These are phyloP conservation scores for Gossypium longicalyx DNA, from an alignment of 345 rosid genomes.

Conservation along the genomic window DNA sequence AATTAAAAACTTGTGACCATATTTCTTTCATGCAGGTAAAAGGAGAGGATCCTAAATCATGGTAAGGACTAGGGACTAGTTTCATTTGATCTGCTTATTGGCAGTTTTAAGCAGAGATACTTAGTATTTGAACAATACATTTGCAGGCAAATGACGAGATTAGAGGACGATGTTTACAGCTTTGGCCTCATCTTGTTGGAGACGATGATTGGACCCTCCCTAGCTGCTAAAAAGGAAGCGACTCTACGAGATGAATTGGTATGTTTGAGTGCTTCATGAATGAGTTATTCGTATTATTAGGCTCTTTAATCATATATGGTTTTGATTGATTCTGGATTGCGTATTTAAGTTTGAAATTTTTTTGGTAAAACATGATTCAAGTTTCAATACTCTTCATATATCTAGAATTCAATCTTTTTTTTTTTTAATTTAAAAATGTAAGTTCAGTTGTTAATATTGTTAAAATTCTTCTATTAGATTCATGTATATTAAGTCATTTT, in stretches of 20 bases:
- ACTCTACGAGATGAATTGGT: slow-evolving; percentile 86
- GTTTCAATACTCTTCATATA: too few species aligned
- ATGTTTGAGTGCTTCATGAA: not conserved
- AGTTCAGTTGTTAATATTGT: too few species aligned
- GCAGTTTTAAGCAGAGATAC: not conserved
- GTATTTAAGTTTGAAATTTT: too few species aligned
- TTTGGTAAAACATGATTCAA: too few species aligned
- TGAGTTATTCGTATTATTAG: too few species aligned
- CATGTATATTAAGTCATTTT: too few species aligned
- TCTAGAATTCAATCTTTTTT: too few species aligned
- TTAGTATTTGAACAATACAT: not conserved
- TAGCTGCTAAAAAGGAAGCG: slow-evolving; percentile 69
- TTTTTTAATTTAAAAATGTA: too few species aligned
- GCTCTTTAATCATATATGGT: too few species aligned
- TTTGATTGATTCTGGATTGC: too few species aligned
- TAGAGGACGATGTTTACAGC: slow-evolving; percentile 84
- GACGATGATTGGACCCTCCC: slow-evolving; percentile 75
- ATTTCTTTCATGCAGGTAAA: slow-evolving; percentile 45
- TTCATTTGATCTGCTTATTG: not conserved
- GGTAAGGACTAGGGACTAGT: slow-evolving; percentile 29
- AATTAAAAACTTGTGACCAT: not conserved
- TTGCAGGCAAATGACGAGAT: slow-evolving; percentile 44
- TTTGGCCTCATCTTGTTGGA: slow-evolving; percentile 88
- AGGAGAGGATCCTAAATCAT: slow-evolving; percentile 48
- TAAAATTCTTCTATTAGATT: too few species aligned